These are phyloP conservation scores for Citrus cavaleriei DNA, from an alignment of 345 rosid species.

Conservation along the genomic window DNA sequence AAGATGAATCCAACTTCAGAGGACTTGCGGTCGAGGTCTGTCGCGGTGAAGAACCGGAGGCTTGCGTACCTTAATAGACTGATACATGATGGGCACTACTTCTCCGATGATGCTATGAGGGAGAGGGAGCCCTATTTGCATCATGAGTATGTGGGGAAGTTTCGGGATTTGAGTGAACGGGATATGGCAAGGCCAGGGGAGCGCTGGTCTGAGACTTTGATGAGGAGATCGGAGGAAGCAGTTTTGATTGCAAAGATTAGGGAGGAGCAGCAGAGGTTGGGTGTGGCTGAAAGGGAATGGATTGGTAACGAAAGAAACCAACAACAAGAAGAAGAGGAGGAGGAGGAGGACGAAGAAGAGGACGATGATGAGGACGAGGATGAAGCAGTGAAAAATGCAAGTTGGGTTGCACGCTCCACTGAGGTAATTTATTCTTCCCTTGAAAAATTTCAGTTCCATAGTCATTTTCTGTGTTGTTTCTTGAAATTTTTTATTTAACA, in stretches of 20 bases:
- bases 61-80: slow-evolving; percentile 68
- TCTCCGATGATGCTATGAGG: slow-evolving; percentile 97
- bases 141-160: slow-evolving; percentile 94
- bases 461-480: neutral
- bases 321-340: slow-evolving; percentile 41
- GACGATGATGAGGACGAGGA: slow-evolving; percentile 33
- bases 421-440: slow-evolving; percentile 20
- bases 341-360: slow-evolving; percentile 43
- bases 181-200: slow-evolving; percentile 94
- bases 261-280: slow-evolving; percentile 83
- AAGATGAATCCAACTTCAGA: slow-evolving; percentile 61
- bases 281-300: slow-evolving; percentile 83
- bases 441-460: neutral
- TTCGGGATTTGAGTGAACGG: slow-evolving; percentile 75
- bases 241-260: slow-evolving; percentile 70
- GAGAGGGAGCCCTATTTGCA: slow-evolving; percentile 93
- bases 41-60: slow-evolving; percentile 78
- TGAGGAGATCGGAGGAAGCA: slow-evolving; percentile 86
- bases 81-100: slow-evolving; percentile 63
- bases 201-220: slow-evolving; percentile 89
- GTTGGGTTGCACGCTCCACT: neutral
- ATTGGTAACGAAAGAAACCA: slow-evolving; percentile 52
- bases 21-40: slow-evolving; percentile 59
- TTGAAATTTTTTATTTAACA: neutral
- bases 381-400: slow-evolving; percentile 25